Conservation (phyloP, 805 yeast genomes). For the Candida lessepsii region DNA sequence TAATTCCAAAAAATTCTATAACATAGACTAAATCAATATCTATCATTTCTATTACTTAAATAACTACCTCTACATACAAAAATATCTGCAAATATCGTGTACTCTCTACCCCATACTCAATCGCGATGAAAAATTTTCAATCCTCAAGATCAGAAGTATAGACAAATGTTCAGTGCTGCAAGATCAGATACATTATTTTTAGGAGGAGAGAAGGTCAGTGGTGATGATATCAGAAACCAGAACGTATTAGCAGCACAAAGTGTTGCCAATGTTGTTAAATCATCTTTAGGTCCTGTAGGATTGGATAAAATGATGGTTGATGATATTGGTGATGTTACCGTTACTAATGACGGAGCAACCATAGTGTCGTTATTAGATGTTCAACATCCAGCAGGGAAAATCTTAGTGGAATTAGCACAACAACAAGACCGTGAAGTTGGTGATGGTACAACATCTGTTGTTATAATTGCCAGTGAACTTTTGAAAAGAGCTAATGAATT, state of each 20-base stretch:
- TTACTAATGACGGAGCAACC: conserved; percentile 98
- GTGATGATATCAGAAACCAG: conserved; percentile 95
- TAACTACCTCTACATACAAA: not conserved
- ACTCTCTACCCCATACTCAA: not conserved
- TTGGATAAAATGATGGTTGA: conserved; percentile 98
- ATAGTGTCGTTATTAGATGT: conserved; percentile 87
- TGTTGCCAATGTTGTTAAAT: conserved; percentile 80
- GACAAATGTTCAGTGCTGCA: conserved; percentile 63
- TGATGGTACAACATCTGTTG: conserved; percentile 97
- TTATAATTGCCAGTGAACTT: conserved; percentile 90
- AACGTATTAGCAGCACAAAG: conserved; percentile 92
- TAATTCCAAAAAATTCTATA: no score
- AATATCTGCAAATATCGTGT: not conserved
- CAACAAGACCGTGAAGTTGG: conserved; percentile 99
- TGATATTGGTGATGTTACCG: conserved; percentile 98
- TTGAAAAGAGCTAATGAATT: conserved; percentile 90
- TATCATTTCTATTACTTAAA: no score
- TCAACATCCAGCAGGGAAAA: conserved; percentile 98
- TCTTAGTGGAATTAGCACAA: conserved; percentile 93
- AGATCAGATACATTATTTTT: conserved; percentile 92
- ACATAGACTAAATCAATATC: no score
- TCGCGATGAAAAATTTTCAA: conserved; percentile 9
- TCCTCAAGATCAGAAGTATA: not conserved
- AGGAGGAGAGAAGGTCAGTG: conserved; percentile 94
- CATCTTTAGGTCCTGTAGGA: conserved; percentile 97